Evolutionary conservation across 306 rosid species (phyloP), one percentile per base, ranked within the genome.

Genomic region (Begonia loranthoides): DNA sequence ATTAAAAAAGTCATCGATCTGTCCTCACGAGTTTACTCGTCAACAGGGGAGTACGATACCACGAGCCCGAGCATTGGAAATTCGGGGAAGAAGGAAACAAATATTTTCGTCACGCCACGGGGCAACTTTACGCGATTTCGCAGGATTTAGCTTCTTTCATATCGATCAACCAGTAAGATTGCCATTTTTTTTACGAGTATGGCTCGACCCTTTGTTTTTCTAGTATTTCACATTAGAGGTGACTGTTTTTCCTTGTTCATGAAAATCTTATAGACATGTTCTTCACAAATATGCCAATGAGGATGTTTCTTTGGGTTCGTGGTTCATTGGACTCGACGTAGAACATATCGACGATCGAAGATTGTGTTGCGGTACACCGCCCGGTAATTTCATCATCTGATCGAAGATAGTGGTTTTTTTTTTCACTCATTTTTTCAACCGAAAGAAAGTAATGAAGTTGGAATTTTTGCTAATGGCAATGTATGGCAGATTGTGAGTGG

Each of bases 51-150:
- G 92, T 85, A 51, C 85, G 52, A 65, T 90, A 85, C 70, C 84
- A 90, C 63, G 97, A 90, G 69, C 97, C 97, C 16, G 95, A 85
- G 77, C 78, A 77, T 67, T 90, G 87, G 97, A 90, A 78, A 73
- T 90, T 85, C 51, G 97, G 97, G 10, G 81, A 73, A 69, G 74
- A 68, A 33, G 95, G 97, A 67, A 90, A 90, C 80, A 78, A 70
- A 69, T 85, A 90, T 67, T 90, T 90, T 41, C 97, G 95, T 50
- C 95, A 90, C 58, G 97, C 97, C 12, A 82, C 97, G 0, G 97
- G 95, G 58, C 97, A 90, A 55, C 50, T 90, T 61, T 90, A 90
- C 65, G 95, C 81, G 51, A 76, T 90, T 64, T 82, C 97, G 24
- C 79, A 73, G 57, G 92, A 90, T 41, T 63, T 90, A 73, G 95